A percentile compares a stretch with the other conserved stretches of the same genome.
Evolutionary conservation across 1,284 basidiomycete genomes (phyloP).

Genomic region (Ganoderma leucocontextum): DNA sequence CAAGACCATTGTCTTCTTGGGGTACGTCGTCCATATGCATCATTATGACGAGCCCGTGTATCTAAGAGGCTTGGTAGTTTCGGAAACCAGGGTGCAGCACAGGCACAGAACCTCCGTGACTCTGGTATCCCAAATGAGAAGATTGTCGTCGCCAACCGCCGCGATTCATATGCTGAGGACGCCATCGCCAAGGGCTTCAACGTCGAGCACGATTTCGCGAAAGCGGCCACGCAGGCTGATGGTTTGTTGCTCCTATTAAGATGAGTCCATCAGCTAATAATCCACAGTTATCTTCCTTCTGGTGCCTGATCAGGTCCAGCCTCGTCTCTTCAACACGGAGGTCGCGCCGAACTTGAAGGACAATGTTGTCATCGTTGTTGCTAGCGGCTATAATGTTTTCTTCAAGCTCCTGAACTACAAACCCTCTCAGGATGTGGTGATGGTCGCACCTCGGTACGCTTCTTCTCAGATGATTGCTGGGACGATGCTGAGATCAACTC

Average conservation of each 20-base stretch:
- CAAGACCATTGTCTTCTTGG: conserved; percentile 69
- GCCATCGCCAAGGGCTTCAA: conserved; percentile 64
- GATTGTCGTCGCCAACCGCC: conserved; percentile 66
- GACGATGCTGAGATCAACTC: conserved; percentile 8
- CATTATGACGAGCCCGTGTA: neutral
- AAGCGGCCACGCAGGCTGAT: conserved; percentile 64
- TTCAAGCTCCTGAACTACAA: conserved; percentile 65
- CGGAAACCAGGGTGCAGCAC: conserved; percentile 73
- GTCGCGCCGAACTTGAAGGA: conserved; percentile 61
- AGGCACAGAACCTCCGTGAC: conserved; percentile 73
- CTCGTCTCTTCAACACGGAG: conserved; percentile 64
- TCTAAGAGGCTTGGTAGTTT: conserved; percentile 48
- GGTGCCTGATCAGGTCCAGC: conserved; percentile 71
- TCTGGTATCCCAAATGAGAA: conserved; percentile 67
- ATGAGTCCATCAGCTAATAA: neutral
- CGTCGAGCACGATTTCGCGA: conserved; percentile 64
- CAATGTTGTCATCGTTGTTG: conserved; percentile 60
- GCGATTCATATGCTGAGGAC: conserved; percentile 64
- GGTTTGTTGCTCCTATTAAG: conserved; percentile 43
- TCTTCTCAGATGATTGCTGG: conserved; percentile 6
- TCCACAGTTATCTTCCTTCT: conserved; percentile 63
- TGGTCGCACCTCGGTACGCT: conserved; percentile 68
- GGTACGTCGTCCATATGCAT: conserved; percentile 45
- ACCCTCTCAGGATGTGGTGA: conserved; percentile 65
- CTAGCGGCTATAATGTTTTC: conserved; percentile 73